Evolutionary conservation across 805 yeast species (phyloP).

Genomic region (Saturnispora quitensis): DNA sequence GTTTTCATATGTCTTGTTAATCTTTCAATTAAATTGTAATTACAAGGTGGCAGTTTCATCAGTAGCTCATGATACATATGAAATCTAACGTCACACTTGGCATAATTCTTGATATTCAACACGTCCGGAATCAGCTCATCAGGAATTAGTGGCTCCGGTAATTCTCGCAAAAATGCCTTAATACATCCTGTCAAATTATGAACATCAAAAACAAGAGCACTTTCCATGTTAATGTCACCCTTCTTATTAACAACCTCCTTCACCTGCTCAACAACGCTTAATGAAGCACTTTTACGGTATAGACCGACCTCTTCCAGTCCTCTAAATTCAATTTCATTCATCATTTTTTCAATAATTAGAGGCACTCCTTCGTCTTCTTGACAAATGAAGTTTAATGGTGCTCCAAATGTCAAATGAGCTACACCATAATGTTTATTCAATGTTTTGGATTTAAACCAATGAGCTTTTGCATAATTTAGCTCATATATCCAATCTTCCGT

Average conservation of each 20-base stretch:
- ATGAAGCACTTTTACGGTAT: constrained; percentile 59
- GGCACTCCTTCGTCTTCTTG: constrained; percentile 63
- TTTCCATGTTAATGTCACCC: constrained; percentile 39
- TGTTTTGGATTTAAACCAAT: constrained; percentile 43
- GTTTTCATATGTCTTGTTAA: constrained; percentile 61
- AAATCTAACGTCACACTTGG: constrained; percentile 20
- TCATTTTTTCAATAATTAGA: constrained; percentile 49
- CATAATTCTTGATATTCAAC: constrained; percentile 27
- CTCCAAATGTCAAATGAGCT: constrained; percentile 56
- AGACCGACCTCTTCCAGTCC: constrained; percentile 89
- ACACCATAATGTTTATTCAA: constrained; percentile 17
- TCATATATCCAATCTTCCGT: constrained; percentile 65
- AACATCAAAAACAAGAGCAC: constrained; percentile 47
- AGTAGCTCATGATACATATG: constrained; percentile 19
- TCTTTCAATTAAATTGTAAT: constrained; percentile 59
- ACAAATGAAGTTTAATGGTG: constrained; percentile 72
- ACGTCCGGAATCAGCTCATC: constrained; percentile 55
- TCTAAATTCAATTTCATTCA: constrained; percentile 72
- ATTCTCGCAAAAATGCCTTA: constrained; percentile 72
- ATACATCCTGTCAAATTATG: constrained; percentile 86
- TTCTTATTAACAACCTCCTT: constrained; percentile 36
- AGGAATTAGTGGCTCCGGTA: constrained; percentile 77
- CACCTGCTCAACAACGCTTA: constrained; percentile 36
- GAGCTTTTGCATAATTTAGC: constrained; percentile 39
- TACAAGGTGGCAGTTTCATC: constrained; percentile 47